Percentiles rank a stretch among this genome's conserved stretches.
Evolutionary conservation across 768 basidiomycete genomes (phyloP).

Genomic region (Lactifluus echinatus): DNA sequence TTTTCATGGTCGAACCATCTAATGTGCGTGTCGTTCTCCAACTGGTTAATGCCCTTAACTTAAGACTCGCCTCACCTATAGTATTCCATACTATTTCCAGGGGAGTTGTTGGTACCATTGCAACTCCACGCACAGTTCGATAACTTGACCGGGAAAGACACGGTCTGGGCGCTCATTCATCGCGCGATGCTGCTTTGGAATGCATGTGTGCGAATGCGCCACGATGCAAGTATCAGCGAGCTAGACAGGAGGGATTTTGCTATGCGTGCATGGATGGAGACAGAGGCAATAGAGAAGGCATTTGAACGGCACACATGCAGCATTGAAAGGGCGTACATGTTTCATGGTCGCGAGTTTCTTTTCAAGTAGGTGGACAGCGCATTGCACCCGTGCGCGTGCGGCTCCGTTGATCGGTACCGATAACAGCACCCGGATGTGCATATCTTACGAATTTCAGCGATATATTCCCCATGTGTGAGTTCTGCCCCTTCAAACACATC

Average conservation of each 20-base stretch:
- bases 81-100: slow-evolving; percentile 70
- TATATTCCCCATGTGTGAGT: slow-evolving; percentile 50
- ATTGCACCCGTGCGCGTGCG: slow-evolving; percentile 5
- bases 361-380: slow-evolving; percentile 51
- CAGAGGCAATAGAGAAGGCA: slow-evolving; percentile 54
- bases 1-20: slow-evolving; percentile 54
- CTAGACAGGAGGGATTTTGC: slow-evolving; percentile 53
- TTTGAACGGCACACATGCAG: slow-evolving; percentile 57
- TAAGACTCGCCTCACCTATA: slow-evolving; percentile 23
- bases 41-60: background rate
- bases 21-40: slow-evolving; percentile 41
- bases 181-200: slow-evolving; percentile 67
- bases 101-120: slow-evolving; percentile 45
- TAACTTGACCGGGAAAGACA: slow-evolving; percentile 44
- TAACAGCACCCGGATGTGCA: slow-evolving; percentile 56
- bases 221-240: slow-evolving; percentile 34
- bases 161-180: slow-evolving; percentile 68
- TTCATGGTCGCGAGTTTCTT: slow-evolving; percentile 61
- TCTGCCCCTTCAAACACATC: slow-evolving; percentile 23
- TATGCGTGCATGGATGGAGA: slow-evolving; percentile 60
- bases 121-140: slow-evolving; percentile 22
- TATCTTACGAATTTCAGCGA: slow-evolving; percentile 60
- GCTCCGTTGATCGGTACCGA: slow-evolving; percentile 10
- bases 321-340: slow-evolving; percentile 60
- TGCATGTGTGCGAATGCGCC: slow-evolving; percentile 54